These are phyloP conservation scores for Ophiostoma pallidulum DNA, from an alignment of 2,329 filamentous ascomycete species.

Conservation along the genomic window DNA sequence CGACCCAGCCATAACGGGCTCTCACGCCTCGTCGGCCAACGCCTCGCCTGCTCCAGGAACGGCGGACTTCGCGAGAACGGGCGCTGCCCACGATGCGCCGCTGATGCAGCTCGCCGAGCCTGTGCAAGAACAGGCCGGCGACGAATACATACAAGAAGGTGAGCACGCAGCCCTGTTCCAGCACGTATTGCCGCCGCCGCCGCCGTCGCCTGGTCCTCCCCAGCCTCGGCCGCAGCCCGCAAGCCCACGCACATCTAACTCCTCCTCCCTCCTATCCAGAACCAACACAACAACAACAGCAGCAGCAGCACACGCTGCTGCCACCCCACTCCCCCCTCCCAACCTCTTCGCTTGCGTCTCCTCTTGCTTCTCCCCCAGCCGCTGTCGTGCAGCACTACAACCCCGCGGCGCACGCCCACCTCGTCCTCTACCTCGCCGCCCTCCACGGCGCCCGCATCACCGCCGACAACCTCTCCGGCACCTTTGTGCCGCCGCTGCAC, in stretches of 20 bases:
- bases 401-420: conserved; percentile 36
- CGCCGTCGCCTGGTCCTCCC: too few relatives aligned
- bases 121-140: too few relatives aligned
- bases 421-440: conserved; percentile 47
- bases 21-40: background rate
- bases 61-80: background rate
- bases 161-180: too few relatives aligned
- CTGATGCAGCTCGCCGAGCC: too few relatives aligned
- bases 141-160: too few relatives aligned
- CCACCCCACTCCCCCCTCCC: background rate
- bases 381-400: conserved; percentile 28
- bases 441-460: conserved; percentile 52
- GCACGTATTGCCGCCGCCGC: too few relatives aligned
- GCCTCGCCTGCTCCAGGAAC: background rate
- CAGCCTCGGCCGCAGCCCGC: too few relatives aligned
- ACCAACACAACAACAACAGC: too few relatives aligned
- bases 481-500: conserved; percentile 50
- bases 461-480: conserved; percentile 45
- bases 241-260: too few relatives aligned
- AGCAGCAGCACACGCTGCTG: background rate
- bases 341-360: background rate
- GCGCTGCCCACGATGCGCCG: background rate
- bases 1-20: conserved; percentile 8
- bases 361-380: background rate
- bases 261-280: too few relatives aligned